Evolutionary conservation across 2,329 filamentous ascomycete genomes (phyloP).

Genomic region (Phaeomoniella chlamydospora): DNA sequence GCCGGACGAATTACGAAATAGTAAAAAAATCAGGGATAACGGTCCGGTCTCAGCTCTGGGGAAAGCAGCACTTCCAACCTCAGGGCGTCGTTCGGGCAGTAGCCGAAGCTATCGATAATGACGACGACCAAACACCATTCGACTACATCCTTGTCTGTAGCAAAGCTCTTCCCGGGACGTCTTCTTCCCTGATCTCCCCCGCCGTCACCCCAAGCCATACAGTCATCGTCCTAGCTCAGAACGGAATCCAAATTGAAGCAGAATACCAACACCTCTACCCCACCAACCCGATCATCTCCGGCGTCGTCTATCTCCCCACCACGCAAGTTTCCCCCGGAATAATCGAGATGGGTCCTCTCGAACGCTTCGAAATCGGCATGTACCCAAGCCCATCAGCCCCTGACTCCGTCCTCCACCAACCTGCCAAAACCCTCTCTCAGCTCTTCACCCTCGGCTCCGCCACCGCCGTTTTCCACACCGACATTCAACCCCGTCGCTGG

Average conservation of each 20-base stretch:
- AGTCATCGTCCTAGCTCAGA: slow-evolving; percentile 45
- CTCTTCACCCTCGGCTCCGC: slow-evolving; percentile 29
- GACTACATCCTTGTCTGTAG: slow-evolving; percentile 33
- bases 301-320: slow-evolving; percentile 39
- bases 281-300: slow-evolving; percentile 36
- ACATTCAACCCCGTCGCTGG: slow-evolving; percentile 46
- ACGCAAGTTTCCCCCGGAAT: slow-evolving; percentile 34
- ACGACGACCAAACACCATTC: slow-evolving; percentile 17
- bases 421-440: slow-evolving; percentile 21
- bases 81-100: slow-evolving; percentile 9
- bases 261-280: slow-evolving; percentile 37
- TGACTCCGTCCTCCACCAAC: slow-evolving; percentile 12
- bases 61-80: slow-evolving; percentile 11
- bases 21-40: slow-evolving; percentile 14
- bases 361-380: slow-evolving; percentile 34
- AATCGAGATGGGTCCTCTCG: slow-evolving; percentile 30
- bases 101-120: slow-evolving; percentile 8
- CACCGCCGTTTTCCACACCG: slow-evolving; percentile 32
- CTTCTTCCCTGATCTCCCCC: slow-evolving; percentile 21
- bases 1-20: slow-evolving; percentile 17
- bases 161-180: slow-evolving; percentile 28
- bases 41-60: slow-evolving; percentile 13
- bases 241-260: slow-evolving; percentile 46
- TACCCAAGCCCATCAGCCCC: slow-evolving; percentile 22
- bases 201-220: slow-evolving; percentile 25